A percentile compares a stretch with the other conserved stretches of the same genome.
These are phyloP conservation scores for Benincasa hispida DNA, from an alignment of 306 rosid genomes.

Conservation along the genomic window DNA sequence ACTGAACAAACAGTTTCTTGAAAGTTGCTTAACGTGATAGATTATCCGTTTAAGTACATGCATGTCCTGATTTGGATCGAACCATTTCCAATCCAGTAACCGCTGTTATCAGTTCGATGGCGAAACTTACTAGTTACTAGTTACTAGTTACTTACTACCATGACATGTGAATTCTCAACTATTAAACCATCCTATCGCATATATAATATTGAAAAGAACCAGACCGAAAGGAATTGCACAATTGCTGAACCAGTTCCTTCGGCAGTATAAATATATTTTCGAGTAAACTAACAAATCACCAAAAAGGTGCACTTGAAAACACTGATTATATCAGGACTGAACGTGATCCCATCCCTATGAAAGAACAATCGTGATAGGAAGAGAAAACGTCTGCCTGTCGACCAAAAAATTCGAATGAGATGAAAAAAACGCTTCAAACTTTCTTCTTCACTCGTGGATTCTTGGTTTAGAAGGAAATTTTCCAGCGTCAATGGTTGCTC, in stretches of 20 bases:
- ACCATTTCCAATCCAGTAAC: too few relatives aligned
- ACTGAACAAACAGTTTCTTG: neutral
- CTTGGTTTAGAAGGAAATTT: neutral
- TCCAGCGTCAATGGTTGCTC: conserved; percentile 4
- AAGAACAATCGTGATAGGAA: neutral
- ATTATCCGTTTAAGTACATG: neutral
- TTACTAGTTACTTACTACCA: neutral
- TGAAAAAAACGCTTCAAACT: neutral
- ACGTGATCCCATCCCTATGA: neutral
- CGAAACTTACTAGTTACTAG: too few relatives aligned
- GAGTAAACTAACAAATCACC: neutral
- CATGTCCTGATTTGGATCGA: neutral
- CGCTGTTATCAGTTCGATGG: too few relatives aligned
- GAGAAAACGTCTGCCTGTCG: neutral
- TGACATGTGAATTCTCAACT: neutral
- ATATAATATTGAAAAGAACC: neutral
- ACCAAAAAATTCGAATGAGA: neutral
- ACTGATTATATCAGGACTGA: neutral
- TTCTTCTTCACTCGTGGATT: neutral
- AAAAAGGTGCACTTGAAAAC: neutral
- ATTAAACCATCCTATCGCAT: neutral
- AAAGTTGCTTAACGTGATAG: neutral
- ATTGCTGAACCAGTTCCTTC: neutral
- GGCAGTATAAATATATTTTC: neutral
- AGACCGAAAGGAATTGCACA: neutral